Conservation (phyloP, 2,329 filamentous ascomycete genomes). For the Cucurbitaria berberidis region DNA sequence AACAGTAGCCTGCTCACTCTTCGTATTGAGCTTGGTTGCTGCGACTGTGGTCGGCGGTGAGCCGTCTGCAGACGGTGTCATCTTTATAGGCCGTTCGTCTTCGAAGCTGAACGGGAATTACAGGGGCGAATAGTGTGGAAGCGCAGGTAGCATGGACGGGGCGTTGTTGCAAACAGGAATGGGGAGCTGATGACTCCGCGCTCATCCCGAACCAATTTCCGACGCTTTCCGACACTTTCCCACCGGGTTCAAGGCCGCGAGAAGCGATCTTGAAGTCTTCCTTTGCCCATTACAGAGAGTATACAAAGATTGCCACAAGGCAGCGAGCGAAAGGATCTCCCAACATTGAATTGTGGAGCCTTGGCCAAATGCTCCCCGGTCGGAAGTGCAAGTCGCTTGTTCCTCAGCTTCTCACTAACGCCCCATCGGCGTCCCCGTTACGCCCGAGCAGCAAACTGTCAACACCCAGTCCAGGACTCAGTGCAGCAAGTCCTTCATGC, state of each 20-base stretch:
- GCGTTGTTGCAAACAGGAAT: background rate
- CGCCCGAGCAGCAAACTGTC: background rate
- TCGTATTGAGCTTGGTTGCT: constrained; percentile 13
- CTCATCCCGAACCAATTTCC: background rate
- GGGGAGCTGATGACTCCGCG: background rate
- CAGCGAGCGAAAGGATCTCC: background rate
- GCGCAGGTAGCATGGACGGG: background rate
- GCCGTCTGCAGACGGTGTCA: constrained; percentile 16
- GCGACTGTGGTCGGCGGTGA: constrained; percentile 2
- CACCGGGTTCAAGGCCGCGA: background rate
- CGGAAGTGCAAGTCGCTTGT: background rate
- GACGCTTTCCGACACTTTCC: background rate
- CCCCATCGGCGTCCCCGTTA: background rate
- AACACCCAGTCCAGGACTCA: background rate
- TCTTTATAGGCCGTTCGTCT: background rate
- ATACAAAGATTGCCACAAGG: background rate
- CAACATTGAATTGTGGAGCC: background rate
- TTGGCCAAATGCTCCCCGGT: background rate
- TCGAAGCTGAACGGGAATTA: background rate
- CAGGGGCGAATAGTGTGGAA: background rate
- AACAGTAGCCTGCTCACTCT: constrained; percentile 10
- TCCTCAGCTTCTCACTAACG: background rate
- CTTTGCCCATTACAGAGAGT: background rate
- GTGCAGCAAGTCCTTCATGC: background rate
- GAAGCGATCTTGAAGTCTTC: background rate